phyloP scores from a whole-genome alignment of 1,139 yeast genomes.

The Pichia cactophila region DNA sequence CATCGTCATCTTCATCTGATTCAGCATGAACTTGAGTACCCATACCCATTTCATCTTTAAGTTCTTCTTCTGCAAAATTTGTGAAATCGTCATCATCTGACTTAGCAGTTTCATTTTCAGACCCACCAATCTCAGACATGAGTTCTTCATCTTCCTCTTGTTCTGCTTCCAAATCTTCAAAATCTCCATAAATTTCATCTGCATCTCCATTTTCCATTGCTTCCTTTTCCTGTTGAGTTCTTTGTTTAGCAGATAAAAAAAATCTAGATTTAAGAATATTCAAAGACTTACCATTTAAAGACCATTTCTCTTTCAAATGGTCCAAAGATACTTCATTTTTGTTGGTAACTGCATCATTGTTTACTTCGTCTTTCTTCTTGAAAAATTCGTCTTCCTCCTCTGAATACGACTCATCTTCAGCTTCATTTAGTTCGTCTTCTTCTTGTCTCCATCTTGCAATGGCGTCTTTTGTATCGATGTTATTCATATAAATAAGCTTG shows the following conservation, averaged over 20 bases:
- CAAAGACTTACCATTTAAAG: constrained; percentile 33
- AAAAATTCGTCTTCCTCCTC: constrained; percentile 50
- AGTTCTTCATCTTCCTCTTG: constrained; percentile 32
- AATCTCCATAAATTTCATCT: constrained; percentile 54
- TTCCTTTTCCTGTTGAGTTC: constrained; percentile 24
- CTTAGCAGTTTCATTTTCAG: constrained; percentile 1
- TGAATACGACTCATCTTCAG: constrained; percentile 32
- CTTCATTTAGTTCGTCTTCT: constrained; percentile 28
- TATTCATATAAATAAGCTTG: constrained; percentile 70
- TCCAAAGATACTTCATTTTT: constrained; percentile 33
- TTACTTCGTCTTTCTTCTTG: constrained; percentile 38
- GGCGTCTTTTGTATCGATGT: constrained; percentile 68
- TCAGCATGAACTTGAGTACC: constrained; percentile 32
- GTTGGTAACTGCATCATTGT: constrained; percentile 20
- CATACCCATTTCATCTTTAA: constrained; percentile 25
- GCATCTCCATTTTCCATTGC: constrained; percentile 29
- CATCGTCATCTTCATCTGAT: constrained; percentile 30
- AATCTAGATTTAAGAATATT: constrained; percentile 49
- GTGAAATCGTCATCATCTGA: constrained; percentile 20
- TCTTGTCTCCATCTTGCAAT: constrained; percentile 66
- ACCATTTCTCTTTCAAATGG: constrained; percentile 48
- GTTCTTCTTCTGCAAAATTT: constrained; percentile 26
- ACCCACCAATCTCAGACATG: constrained; percentile 8
- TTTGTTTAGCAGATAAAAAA: constrained; percentile 57
- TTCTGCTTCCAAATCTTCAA: constrained; percentile 40